Percentiles rank a stretch among this genome's conserved stretches.
phyloP scores from a whole-genome alignment of 805 yeast species.

The Candida rishiriensis region DNA sequence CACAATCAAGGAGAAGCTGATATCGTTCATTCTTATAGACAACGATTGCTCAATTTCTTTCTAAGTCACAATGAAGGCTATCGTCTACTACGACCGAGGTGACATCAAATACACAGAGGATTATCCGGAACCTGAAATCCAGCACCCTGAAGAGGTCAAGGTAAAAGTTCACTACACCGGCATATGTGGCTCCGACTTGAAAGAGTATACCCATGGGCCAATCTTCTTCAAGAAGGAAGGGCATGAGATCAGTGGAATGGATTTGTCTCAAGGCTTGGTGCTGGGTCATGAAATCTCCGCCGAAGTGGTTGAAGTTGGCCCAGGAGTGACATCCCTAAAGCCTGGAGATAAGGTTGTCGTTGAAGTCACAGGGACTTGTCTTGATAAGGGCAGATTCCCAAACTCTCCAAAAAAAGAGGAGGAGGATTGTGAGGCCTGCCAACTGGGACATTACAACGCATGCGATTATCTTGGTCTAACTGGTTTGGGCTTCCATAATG shows the following conservation, averaged over 20 bases:
- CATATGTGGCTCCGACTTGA: constrained; percentile 56
- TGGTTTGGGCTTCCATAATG: constrained; percentile 55
- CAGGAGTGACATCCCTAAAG: constrained; percentile 35
- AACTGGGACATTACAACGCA: constrained; percentile 46
- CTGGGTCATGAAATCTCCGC: constrained; percentile 49
- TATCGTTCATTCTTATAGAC: no score
- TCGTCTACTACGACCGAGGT: constrained; percentile 18
- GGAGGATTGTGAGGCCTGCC: constrained; percentile 43
- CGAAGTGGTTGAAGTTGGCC: constrained; percentile 44
- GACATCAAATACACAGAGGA: constrained; percentile 18
- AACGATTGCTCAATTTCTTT: no score
- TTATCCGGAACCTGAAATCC: constrained; percentile 32
- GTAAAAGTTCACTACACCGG: constrained; percentile 48
- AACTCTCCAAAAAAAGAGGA: constrained; percentile 10
- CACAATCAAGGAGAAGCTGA: no score
- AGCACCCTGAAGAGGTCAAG: constrained; percentile 36
- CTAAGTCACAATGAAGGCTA: constrained; percentile 18
- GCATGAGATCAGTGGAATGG: constrained; percentile 35
- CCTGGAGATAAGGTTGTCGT: constrained; percentile 46
- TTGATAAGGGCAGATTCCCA: constrained; percentile 32
- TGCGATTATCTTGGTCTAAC: constrained; percentile 45
- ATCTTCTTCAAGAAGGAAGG: constrained; percentile 38
- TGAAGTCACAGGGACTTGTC: constrained; percentile 46
- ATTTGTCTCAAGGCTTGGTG: constrained; percentile 35
- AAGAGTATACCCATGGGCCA: constrained; percentile 43